Percentiles rank a stretch among this genome's conserved stretches.
Evolutionary conservation across 2,329 filamentous ascomycete species (phyloP).

Genomic region (Dothistroma septosporum): DNA sequence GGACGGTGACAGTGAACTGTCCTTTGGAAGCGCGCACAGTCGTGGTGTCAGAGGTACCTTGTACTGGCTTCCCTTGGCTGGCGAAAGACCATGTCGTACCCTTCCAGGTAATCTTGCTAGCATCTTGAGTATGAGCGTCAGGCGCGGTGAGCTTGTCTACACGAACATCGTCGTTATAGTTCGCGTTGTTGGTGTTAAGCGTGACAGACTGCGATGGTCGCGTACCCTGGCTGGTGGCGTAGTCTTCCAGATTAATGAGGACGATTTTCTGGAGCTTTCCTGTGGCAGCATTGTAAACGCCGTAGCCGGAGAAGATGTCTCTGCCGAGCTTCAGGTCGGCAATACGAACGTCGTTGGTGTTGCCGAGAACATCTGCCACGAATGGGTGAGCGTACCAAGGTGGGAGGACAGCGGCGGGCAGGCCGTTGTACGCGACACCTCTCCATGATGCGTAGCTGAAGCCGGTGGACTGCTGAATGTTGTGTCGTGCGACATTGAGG

Average conservation of each 20-base stretch:
- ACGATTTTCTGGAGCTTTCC: constrained; percentile 11
- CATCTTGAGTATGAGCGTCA: constrained; percentile 11
- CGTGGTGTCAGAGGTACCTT: constrained; percentile 4
- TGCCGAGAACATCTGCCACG: constrained; percentile 18
- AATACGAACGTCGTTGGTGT: constrained; percentile 6
- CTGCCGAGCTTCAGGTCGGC: constrained; percentile 9
- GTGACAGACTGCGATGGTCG: constrained; percentile 11
- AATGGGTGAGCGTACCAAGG: constrained; percentile 20
- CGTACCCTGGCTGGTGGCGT: not conserved
- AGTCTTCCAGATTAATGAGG: constrained; percentile 14
- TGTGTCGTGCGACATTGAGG: constrained; percentile 13
- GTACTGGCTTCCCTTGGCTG: constrained; percentile 12
- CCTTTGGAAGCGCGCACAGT: constrained; percentile 1
- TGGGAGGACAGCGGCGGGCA: constrained; percentile 13
- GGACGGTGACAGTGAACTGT: constrained; percentile 3
- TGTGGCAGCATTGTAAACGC: constrained; percentile 10
- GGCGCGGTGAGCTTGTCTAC: constrained; percentile 14
- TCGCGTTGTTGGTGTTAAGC: constrained; percentile 2
- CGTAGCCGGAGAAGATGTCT: constrained; percentile 15
- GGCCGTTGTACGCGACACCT: constrained; percentile 6
- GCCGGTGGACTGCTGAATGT: constrained; percentile 18
- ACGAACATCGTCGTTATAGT: constrained; percentile 5
- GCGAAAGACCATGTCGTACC: constrained; percentile 12
- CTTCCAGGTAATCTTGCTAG: constrained; percentile 18
- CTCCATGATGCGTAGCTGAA: constrained; percentile 16